Base-by-base conservation (phyloP, 495 filamentous ascomycete genomes). In the Penicillium alfredii region DNA sequence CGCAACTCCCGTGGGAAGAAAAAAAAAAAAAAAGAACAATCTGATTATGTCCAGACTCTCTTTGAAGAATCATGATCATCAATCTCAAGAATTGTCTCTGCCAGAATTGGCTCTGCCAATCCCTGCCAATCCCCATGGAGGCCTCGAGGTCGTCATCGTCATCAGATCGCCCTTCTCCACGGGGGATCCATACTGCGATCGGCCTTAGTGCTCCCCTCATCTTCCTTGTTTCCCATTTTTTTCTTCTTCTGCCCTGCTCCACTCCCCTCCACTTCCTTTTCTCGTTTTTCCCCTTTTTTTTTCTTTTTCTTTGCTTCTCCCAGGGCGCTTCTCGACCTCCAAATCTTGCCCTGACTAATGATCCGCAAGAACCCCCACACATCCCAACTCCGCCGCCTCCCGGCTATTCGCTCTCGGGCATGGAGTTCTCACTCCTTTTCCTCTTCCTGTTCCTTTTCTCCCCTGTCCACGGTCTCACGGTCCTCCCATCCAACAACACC, bases 401-500 rank as follows among this genome's bases (percentile, higher is more conserved):
- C 56, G 52, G 48, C 47, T 38, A 40, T 43, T 51, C 34, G 53
- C 46, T n/a, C n/a, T n/a, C n/a, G 44, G 50, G 42, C 42, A 55
- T 63, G 60, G 49, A 47, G 49, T 35, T 38, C 26, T 20, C 39
- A 12, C 22, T 42, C 15, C 16, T 47, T 28, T 33, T 37, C 38
- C 33, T 40, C 18, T 33, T 55, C 34, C 31, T 52, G 25, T 29
- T 47, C 20, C 17, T 12, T 29, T 33, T 45, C 14, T 28, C 44
- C 28, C 40, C 46, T 21, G 58, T 50, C 12, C 39, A 34, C 13
- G 33, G 45, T 31, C 24, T 47, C 7, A 42, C 55, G 24, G 55
- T 64, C 11, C 10, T 33, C 29, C 59, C 66, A 14, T 64, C 66
- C 4, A 68, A 66, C 39, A 44, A 40, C 19, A 51, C 63, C 13